Conservation (phyloP, 2,329 filamentous ascomycete genomes). For the Aspergillus tamarii region DNA sequence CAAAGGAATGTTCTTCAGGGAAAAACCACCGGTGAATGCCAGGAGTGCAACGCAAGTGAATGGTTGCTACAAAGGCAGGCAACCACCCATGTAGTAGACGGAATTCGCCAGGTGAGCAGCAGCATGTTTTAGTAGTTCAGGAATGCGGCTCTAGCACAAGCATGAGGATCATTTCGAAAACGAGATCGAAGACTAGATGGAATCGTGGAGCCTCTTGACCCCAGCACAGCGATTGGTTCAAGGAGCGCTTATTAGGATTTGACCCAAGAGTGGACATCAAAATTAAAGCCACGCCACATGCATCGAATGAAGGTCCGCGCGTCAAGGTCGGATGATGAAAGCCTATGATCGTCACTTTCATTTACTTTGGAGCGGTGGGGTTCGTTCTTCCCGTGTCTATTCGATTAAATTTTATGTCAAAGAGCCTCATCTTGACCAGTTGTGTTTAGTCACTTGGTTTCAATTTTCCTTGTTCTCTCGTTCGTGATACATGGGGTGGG, state of each 20-base stretch:
- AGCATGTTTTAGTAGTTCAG: slow-evolving; percentile 5
- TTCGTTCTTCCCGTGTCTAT: not conserved
- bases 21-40: not conserved
- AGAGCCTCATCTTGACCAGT: not conserved
- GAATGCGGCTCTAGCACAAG: slow-evolving; percentile 6
- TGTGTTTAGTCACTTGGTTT: too few species aligned
- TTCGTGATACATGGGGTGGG: not conserved
- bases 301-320: slow-evolving; percentile 3
- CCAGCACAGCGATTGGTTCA: slow-evolving; percentile 1
- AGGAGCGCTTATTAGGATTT: not conserved
- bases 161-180: not conserved
- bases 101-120: not conserved
- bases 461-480: not conserved
- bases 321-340: slow-evolving; percentile 1
- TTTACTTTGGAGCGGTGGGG: not conserved
- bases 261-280: not conserved
- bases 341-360: not conserved
- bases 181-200: not conserved
- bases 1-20: not conserved
- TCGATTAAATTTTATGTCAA: not conserved
- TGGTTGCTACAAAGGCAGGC: not conserved
- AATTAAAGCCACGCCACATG: slow-evolving; percentile 4
- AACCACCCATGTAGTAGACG: not conserved
- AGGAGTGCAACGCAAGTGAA: not conserved
- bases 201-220: not conserved